Evolutionary conservation across 2,329 filamentous ascomycete genomes (phyloP).

Genomic region (Metarhizium humberi): DNA sequence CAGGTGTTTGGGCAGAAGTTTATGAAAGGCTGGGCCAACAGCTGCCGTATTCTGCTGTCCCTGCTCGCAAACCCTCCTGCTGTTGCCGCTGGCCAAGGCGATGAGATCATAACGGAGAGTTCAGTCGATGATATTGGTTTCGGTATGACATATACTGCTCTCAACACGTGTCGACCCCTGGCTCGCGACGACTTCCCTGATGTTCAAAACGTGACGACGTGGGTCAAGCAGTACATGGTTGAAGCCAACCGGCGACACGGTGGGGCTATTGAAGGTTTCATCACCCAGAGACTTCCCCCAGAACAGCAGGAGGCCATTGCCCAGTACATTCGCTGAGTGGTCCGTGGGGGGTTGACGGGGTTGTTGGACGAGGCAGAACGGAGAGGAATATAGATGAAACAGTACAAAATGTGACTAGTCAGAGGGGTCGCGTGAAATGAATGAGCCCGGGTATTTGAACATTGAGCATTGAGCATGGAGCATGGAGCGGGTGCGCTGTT

Average conservation of each 20-base stretch:
- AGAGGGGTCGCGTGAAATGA: neutral
- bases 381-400: constrained; percentile 1
- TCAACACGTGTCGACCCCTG: constrained; percentile 78
- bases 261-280: constrained; percentile 62
- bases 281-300: constrained; percentile 58
- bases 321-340: constrained; percentile 35
- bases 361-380: neutral
- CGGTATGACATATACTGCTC: constrained; percentile 84
- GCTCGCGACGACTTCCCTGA: constrained; percentile 78
- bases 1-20: constrained; percentile 74
- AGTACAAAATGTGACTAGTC: neutral
- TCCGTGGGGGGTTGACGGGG: neutral
- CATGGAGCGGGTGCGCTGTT: neutral
- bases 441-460: neutral
- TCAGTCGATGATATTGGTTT: constrained; percentile 95
- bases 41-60: constrained; percentile 80
- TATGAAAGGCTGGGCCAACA: constrained; percentile 83
- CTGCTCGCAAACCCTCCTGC: constrained; percentile 79
- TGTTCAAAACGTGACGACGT: constrained; percentile 69
- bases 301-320: constrained; percentile 47
- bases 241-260: constrained; percentile 65
- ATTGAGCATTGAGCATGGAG: neutral
- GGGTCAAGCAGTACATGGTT: constrained; percentile 73
- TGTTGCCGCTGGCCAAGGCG: constrained; percentile 53
- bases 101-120: constrained; percentile 73